phyloP scores from a whole-genome alignment of 1,284 basidiomycete genomes.

The Puccinia coronata region DNA sequence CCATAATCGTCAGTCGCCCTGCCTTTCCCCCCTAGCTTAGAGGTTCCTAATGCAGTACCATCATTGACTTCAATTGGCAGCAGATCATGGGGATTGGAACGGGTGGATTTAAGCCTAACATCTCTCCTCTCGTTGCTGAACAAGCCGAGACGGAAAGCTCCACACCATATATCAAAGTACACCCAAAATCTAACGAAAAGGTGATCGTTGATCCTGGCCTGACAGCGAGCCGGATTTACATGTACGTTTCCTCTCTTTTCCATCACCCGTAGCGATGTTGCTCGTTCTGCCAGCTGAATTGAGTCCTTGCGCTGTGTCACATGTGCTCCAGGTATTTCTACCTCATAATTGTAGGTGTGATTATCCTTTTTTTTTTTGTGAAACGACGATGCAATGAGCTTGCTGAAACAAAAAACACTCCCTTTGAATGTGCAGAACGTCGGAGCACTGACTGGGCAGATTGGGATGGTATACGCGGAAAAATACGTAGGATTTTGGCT shows the following conservation, averaged over 20 bases:
- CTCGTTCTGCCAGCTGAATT: background rate
- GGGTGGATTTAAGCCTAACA: constrained; percentile 63
- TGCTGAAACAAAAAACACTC: no score
- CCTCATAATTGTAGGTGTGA: constrained; percentile 36
- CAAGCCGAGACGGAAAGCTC: constrained; percentile 64
- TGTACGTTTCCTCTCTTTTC: constrained; percentile 65
- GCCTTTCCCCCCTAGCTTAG: no score
- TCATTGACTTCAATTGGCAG: no score
- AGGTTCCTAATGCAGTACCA: no score
- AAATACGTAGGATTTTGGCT: constrained; percentile 61
- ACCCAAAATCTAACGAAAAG: constrained; percentile 68
- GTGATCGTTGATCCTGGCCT: constrained; percentile 77
- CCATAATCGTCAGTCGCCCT: constrained; percentile 70
- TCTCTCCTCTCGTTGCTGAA: constrained; percentile 74
- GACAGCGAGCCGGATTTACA: constrained; percentile 66
- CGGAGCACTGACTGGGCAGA: constrained; percentile 66
- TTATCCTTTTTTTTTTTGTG: background rate
- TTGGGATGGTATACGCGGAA: constrained; percentile 59
- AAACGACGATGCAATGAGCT: background rate
- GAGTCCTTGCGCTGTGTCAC: background rate
- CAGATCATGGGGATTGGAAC: constrained; percentile 63
- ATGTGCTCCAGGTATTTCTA: constrained; percentile 44
- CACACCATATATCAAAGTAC: constrained; percentile 61
- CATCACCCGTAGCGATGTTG: background rate
- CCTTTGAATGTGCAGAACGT: constrained; percentile 64